phyloP scores from a whole-genome alignment of 2,329 filamentous ascomycete species.

The Alternaria tenuissima region DNA sequence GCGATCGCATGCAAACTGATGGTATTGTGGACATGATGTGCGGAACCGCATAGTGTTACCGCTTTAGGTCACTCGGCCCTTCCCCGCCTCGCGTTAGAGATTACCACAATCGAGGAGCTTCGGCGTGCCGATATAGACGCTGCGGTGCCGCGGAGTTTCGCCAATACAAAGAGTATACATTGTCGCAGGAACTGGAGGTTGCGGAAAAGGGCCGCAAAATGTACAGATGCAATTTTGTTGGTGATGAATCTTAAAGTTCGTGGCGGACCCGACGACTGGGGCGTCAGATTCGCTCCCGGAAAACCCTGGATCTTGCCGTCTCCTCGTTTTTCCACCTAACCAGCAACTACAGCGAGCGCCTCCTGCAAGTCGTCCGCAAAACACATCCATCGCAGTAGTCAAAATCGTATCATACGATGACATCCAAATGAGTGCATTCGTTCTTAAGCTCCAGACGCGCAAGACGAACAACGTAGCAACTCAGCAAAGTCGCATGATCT shows the following conservation, averaged over 20 bases:
- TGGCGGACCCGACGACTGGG: background rate
- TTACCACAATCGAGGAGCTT: background rate
- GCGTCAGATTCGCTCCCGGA: background rate
- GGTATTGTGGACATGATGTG: conserved; percentile 17
- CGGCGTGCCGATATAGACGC: background rate
- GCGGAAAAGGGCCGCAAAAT: background rate
- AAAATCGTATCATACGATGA: background rate
- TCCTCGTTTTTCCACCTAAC: background rate
- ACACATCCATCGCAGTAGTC: too few species aligned
- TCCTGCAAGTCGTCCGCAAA: background rate
- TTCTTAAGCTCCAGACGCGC: background rate
- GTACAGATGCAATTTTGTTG: background rate
- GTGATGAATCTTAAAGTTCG: background rate
- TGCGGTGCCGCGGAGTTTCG: background rate
- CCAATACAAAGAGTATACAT: background rate
- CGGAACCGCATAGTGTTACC: conserved; percentile 27
- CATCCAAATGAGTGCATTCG: background rate
- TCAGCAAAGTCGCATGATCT: background rate
- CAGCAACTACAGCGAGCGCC: background rate
- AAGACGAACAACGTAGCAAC: background rate
- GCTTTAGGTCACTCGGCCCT: conserved; percentile 21
- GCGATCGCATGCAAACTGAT: conserved; percentile 16
- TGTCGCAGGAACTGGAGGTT: background rate
- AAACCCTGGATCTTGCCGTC: background rate
- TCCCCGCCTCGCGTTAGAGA: conserved; percentile 14